These are phyloP conservation scores for Botrytis tulipae DNA, from an alignment of 2,329 filamentous ascomycete genomes.

Conservation along the genomic window DNA sequence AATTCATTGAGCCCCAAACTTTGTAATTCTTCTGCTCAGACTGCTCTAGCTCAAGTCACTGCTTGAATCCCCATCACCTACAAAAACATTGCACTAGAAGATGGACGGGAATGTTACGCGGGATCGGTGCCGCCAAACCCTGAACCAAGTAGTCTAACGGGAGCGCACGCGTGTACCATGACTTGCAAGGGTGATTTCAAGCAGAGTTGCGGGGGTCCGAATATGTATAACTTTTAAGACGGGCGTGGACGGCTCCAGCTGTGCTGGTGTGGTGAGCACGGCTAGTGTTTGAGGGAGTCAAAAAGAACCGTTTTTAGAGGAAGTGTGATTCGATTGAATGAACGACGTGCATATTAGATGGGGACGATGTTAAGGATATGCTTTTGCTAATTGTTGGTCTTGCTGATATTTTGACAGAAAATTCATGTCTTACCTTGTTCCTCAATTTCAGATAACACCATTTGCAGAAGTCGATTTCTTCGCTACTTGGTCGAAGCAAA, in stretches of 20 bases:
- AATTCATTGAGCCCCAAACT: constrained; percentile 40
- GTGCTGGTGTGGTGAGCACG: constrained; percentile 13
- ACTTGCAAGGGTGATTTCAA: constrained; percentile 24
- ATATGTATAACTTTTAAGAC: constrained; percentile 41
- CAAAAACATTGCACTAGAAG: constrained; percentile 38
- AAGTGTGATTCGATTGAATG: background rate
- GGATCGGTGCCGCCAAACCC: constrained; percentile 30
- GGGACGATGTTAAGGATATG: background rate
- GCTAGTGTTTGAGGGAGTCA: background rate
- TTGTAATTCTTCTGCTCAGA: constrained; percentile 39
- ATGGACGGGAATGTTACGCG: constrained; percentile 41
- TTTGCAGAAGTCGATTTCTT: background rate
- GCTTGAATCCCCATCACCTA: constrained; percentile 35
- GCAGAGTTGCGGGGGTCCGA: constrained; percentile 38
- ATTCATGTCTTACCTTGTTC: background rate
- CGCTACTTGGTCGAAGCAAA: background rate
- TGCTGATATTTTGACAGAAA: background rate
- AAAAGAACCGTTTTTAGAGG: background rate
- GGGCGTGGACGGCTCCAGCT: constrained; percentile 20
- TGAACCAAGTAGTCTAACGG: constrained; percentile 21
- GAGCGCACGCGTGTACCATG: constrained; percentile 26
- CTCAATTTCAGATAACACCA: background rate
- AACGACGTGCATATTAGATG: background rate
- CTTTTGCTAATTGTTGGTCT: background rate
- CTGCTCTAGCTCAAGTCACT: constrained; percentile 34